Conservation (phyloP, 805 yeast species). For the Metschnikowia hibisci region DNA sequence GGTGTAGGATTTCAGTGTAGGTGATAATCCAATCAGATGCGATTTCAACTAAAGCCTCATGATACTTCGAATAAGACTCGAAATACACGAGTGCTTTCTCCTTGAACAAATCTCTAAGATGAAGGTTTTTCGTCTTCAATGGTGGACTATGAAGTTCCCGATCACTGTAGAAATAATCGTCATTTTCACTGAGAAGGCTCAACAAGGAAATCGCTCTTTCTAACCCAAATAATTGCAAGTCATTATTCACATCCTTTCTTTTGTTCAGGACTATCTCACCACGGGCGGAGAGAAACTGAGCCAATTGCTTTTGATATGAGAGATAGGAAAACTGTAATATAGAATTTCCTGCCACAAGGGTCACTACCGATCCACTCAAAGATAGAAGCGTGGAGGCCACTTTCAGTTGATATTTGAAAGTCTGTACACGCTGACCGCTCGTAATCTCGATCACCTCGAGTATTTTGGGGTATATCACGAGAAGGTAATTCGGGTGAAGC, state of each 20-base stretch:
- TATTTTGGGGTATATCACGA: slow-evolving; percentile 29
- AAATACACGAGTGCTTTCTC: slow-evolving; percentile 32
- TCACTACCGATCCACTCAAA: slow-evolving; percentile 8
- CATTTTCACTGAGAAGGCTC: slow-evolving; percentile 21
- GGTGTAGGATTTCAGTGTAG: slow-evolving; percentile 28
- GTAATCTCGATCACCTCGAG: slow-evolving; percentile 34
- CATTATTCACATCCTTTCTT: slow-evolving; percentile 25
- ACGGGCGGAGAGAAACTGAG: slow-evolving; percentile 29
- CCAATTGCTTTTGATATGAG: slow-evolving; percentile 32
- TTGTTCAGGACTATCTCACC: slow-evolving; percentile 12
- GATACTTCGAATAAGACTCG: slow-evolving; percentile 31
- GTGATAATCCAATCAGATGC: slow-evolving; percentile 41
- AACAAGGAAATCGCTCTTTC: slow-evolving; percentile 33
- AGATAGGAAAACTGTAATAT: slow-evolving; percentile 29
- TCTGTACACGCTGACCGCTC: slow-evolving; percentile 35
- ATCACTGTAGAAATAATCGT: slow-evolving; percentile 23
- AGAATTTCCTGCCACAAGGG: slow-evolving; percentile 28
- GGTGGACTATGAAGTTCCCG: slow-evolving; percentile 11
- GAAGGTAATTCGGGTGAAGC: slow-evolving; percentile 32
- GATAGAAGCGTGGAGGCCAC: slow-evolving; percentile 21
- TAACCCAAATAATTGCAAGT: slow-evolving; percentile 30
- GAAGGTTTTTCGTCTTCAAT: slow-evolving; percentile 29
- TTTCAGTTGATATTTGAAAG: slow-evolving; percentile 29
- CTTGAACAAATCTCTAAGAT: slow-evolving; percentile 33
- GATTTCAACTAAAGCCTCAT: slow-evolving; percentile 37